These are phyloP conservation scores for Plasmodium berghei DNA, from an alignment of 169 alveolate genomes.

Conservation along the genomic window DNA sequence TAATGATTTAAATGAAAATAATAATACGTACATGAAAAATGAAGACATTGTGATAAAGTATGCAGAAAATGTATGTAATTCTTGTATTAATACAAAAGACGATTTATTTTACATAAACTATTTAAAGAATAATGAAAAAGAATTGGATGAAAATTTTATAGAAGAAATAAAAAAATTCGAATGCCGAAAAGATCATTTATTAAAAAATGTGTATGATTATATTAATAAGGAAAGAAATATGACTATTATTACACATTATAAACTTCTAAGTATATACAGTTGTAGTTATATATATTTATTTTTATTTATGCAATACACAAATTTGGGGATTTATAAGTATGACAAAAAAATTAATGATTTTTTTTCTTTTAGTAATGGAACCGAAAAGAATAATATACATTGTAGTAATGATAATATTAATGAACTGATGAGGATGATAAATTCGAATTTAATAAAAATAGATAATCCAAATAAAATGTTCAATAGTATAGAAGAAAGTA, in stretches of 20 bases:
- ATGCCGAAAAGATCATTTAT: constrained; percentile 40
- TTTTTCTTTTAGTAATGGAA: background rate
- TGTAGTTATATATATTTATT: constrained; percentile 30
- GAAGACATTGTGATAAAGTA: constrained; percentile 21
- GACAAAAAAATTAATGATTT: constrained; percentile 34
- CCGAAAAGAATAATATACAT: background rate
- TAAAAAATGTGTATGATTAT: constrained; percentile 61
- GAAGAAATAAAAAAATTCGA: constrained; percentile 64
- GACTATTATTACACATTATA: constrained; percentile 22
- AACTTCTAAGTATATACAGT: constrained; percentile 45
- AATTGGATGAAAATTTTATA: constrained; percentile 38
- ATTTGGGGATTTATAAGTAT: constrained; percentile 27
- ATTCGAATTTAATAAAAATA: too few species aligned
- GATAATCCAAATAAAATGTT: too few species aligned
- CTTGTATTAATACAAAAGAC: constrained; percentile 11
- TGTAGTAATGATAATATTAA: background rate
- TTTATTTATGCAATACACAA: constrained; percentile 54
- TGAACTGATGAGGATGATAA: background rate
- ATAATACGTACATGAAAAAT: constrained; percentile 6
- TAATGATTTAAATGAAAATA: background rate
- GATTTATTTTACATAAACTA: constrained; percentile 17
- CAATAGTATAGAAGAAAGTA: too few species aligned
- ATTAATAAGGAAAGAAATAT: constrained; percentile 47
- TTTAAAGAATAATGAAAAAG: constrained; percentile 38
- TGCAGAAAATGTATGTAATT: constrained; percentile 28